Base-by-base conservation (phyloP, 1,139 yeast species). In the Yamadazyma diospyri region DNA sequence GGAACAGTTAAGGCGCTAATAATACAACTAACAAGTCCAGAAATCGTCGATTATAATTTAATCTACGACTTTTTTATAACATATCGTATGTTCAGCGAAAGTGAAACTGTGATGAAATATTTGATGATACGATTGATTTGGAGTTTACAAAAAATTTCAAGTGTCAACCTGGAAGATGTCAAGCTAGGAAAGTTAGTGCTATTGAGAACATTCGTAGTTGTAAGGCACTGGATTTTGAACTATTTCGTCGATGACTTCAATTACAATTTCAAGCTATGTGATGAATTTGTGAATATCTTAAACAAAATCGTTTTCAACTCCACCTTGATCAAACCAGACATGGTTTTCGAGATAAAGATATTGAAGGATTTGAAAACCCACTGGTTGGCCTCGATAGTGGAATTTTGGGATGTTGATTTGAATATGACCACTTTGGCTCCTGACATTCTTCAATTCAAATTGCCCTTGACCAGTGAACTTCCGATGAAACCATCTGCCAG, bases 171-270 rank as follows among this genome's bases (percentile, higher is more conserved):
- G 17, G 52, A 61, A 15, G 60, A 61, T 27, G 54, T 58, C n/a
- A 72, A 64, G 39, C 53, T 73, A 7, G 94, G 94, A 4, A 75
- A 81, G 42, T 65, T 83, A 32, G 82, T 83, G 1, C 63, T 86
- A n/a, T 73, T 89, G 24, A 71, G 97, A 45, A 81, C 94, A 0
- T 92, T 89, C 62, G 96, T 87, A 24, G 81, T 85, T 22, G 50
- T 92, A 30, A 72, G 97, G 48, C 95, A 87, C 57, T 92, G 97
- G 95, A 59, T 92, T 20, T 59, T 85, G 40, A 89, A 83, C 52
- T 81, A 81, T 51, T 83, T 81, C 46, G 64, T 73, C 27, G 86
- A 81, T 46, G 92, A 83, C 50, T 83, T 82, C 49, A 61, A 77
- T 29, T 49, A 66, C 9, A 66, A 76, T 41, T 46, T 46, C 3